Evolutionary conservation across 73 alveolate genomes (phyloP), one percentile per base, ranked within the genome.

Genomic region (Uronychia setigera): DNA sequence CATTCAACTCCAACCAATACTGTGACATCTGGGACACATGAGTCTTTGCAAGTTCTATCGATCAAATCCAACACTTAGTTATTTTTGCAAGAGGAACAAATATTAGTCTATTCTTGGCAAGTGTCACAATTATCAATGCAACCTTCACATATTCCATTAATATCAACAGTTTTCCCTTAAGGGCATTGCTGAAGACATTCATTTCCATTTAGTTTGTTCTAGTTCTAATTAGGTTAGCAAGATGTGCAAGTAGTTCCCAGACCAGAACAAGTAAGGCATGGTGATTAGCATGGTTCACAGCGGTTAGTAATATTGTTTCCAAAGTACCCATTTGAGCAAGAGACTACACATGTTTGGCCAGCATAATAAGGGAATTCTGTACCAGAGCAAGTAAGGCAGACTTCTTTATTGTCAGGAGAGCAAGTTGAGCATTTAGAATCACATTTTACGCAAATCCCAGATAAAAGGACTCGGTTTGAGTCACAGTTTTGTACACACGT

Each of bases 231-330:
- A 1, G 92, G 88, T 13, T 67, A 32, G 33, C 94, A 88, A 19
- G 82, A 35, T 0, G 34, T 30, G 59, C 94, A 88, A 26, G 77
- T 33, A 9, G 85, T 77, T 31, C 90, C 58, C 33, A 29, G 25
- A 29, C 91, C 88, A 28, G 88, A 14, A 58, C 95, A 89, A 0
- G 92, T 34, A 1, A 31, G 75, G 29, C 95, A 89, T 19, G 92
- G 92, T 29, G 78, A 26, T 0, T 0, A 31, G 74, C 95, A 89
- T 1, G 34, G 26, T 9, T 79, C 89, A 33, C 95, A 89, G 9
- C 81, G 1, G 26, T 78, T 80, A 32, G 81, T 30, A 25, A 46
- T 26, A 0, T 26, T 57, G 58, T 89, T 74, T 58, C 87, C 87
- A 58, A 32, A 89, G 29, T 59, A 83, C 29, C 92, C 95, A 79